phyloP scores from a whole-genome alignment of 345 rosid species.

The Populus tremula region DNA sequence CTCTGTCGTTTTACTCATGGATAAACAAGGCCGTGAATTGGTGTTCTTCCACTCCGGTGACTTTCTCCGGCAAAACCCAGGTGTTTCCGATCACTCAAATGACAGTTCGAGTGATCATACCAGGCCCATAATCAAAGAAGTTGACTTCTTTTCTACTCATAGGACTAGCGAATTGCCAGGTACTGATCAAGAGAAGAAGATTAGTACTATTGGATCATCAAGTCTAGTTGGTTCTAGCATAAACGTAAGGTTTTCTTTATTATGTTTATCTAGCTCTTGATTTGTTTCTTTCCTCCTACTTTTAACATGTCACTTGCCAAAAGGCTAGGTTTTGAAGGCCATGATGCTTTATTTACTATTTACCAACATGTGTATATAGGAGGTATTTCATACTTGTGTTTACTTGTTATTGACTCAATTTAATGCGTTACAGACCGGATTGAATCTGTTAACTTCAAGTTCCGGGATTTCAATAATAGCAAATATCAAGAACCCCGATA shows the following conservation, averaged over 20 bases:
- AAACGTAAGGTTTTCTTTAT: conserved; percentile 46
- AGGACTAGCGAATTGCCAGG: not conserved
- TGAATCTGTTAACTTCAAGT: conserved; percentile 45
- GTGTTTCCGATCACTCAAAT: conserved; percentile 15
- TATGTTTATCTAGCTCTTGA: not conserved
- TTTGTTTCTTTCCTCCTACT: not conserved
- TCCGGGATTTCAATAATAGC: conserved; percentile 34
- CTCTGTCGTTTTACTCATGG: conserved; percentile 46
- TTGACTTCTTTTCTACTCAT: conserved; percentile 70
- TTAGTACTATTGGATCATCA: conserved; percentile 1
- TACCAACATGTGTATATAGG: not conserved
- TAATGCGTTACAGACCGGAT: conserved; percentile 45
- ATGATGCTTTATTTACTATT: not conserved
- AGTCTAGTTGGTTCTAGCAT: conserved; percentile 38
- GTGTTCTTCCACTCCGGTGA: conserved; percentile 55
- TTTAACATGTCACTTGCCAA: not conserved
- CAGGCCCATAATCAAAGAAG: conserved; percentile 50
- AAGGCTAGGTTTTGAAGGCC: not conserved
- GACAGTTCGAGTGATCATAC: conserved; percentile 21
- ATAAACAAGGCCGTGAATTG: conserved; percentile 54
- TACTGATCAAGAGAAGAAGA: conserved; percentile 22
- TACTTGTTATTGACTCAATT: not conserved
- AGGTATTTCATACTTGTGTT: not conserved
- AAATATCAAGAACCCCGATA: conserved; percentile 33
- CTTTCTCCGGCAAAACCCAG: conserved; percentile 28